Conservation (phyloP, 1,284 basidiomycete genomes). For the Anthracocystis walkeri region DNA sequence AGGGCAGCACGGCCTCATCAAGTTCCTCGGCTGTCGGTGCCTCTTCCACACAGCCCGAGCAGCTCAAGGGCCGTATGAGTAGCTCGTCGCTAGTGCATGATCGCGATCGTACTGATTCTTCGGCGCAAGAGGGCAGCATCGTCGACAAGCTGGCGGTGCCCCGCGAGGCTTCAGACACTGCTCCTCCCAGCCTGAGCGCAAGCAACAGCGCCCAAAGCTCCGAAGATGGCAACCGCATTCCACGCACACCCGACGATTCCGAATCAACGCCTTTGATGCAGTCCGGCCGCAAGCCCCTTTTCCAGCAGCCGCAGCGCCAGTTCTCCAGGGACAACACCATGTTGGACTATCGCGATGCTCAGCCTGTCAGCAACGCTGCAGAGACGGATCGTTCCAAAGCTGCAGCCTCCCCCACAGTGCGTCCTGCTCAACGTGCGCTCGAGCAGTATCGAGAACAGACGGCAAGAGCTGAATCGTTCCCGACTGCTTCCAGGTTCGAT, state of each 20-base stretch:
- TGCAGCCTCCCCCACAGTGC: constrained; percentile 13
- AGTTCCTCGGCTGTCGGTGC: constrained; percentile 13
- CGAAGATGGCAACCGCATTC: constrained; percentile 43
- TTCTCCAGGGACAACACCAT: background rate
- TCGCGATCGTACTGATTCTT: constrained; percentile 28
- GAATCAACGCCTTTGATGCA: constrained; percentile 17
- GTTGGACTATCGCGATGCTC: constrained; percentile 18
- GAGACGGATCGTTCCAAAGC: constrained; percentile 5
- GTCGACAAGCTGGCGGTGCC: constrained; percentile 43
- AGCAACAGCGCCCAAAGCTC: constrained; percentile 47
- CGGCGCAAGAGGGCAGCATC: constrained; percentile 39
- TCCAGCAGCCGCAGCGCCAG: constrained; percentile 11
- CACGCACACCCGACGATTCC: constrained; percentile 46
- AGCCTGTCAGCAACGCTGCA: background rate
- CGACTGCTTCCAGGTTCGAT: constrained; percentile 11
- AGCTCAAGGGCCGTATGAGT: background rate
- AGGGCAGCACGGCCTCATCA: constrained; percentile 13
- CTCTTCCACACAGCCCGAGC: background rate
- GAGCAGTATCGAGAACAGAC: constrained; percentile 38
- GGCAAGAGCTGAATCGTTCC: constrained; percentile 12
- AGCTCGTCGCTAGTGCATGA: constrained; percentile 14
- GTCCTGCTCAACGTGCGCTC: constrained; percentile 49
- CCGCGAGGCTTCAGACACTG: constrained; percentile 43
- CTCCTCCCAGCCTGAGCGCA: constrained; percentile 38
- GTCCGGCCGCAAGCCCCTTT: constrained; percentile 1